Conservation (phyloP, 1,284 basidiomycete genomes). For the Cystobasidium sp. region DNA sequence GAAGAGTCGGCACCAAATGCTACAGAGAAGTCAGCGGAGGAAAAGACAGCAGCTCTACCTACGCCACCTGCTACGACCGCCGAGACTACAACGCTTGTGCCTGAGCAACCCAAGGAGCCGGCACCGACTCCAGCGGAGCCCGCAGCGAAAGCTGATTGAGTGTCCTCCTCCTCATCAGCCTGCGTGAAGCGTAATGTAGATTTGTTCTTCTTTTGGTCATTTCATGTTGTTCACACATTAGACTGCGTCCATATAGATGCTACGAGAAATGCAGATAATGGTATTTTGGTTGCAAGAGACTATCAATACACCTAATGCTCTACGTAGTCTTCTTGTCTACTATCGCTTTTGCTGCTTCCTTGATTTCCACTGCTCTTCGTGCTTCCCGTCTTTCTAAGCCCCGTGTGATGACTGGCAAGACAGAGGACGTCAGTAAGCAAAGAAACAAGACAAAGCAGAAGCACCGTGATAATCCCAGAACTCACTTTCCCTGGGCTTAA, state of each 20-base stretch:
- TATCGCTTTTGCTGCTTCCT: slow-evolving; percentile 15
- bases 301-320: background rate
- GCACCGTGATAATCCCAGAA: background rate
- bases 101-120: slow-evolving; percentile 11
- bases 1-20: slow-evolving; percentile 23
- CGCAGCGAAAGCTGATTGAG: background rate
- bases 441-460: background rate
- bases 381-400: slow-evolving; percentile 59
- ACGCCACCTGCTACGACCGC: background rate
- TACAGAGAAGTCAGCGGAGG: background rate
- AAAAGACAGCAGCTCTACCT: background rate
- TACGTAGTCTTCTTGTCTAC: slow-evolving; percentile 26
- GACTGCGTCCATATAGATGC: slow-evolving; percentile 12
- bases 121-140: slow-evolving; percentile 2
- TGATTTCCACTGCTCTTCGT: slow-evolving; percentile 39
- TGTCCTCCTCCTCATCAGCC: background rate
- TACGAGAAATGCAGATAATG: background rate
- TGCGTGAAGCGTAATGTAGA: background rate
- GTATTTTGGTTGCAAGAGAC: background rate
- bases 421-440: background rate
- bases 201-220: background rate
- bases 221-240: slow-evolving; percentile 14
- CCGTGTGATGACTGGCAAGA: slow-evolving; percentile 73
- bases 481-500: slow-evolving; percentile 73
- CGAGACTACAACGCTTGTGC: background rate